Conservation (phyloP, 805 yeast species). For the Wickerhamiella alocasiicola region DNA sequence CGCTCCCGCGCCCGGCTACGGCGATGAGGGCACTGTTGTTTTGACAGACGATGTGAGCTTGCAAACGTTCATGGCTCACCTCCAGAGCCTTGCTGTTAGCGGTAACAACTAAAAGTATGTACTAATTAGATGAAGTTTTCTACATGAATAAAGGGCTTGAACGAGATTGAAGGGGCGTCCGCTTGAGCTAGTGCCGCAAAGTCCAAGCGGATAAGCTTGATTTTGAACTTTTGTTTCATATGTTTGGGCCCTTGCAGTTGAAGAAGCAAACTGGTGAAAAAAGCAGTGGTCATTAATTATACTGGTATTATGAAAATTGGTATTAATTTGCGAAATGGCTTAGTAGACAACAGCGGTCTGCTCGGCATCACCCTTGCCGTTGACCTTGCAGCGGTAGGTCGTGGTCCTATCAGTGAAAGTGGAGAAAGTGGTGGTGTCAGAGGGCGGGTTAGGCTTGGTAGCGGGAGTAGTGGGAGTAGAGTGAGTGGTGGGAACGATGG, state of each 20-base stretch:
- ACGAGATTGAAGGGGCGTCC: too few species aligned
- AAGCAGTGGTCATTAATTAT: not conserved
- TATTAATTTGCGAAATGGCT: too few species aligned
- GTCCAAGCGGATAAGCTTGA: too few species aligned
- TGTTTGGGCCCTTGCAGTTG: too few species aligned
- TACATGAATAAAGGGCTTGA: too few species aligned
- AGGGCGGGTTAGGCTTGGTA: not conserved
- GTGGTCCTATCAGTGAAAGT: constrained; percentile 5
- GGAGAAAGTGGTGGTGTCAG: constrained; percentile 2
- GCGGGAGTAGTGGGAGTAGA: not conserved
- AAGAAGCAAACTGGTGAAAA: not conserved
- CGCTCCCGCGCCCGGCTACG: constrained; percentile 56
- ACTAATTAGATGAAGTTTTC: too few species aligned
- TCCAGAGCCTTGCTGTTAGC: constrained; percentile 77
- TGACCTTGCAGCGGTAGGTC: constrained; percentile 10
- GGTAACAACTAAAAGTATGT: constrained; percentile 21
- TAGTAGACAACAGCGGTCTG: not conserved
- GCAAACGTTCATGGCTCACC: constrained; percentile 89
- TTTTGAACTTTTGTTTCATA: too few species aligned
- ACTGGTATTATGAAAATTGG: not conserved
- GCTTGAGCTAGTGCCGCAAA: too few species aligned
- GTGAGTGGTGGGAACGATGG: not conserved
- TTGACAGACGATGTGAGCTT: constrained; percentile 92
- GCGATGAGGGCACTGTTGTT: constrained; percentile 59
- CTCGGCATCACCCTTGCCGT: constrained; percentile 3